Base-by-base conservation (phyloP, 139 green algal genomes). In the Tetradesmus lagerheimii region DNA sequence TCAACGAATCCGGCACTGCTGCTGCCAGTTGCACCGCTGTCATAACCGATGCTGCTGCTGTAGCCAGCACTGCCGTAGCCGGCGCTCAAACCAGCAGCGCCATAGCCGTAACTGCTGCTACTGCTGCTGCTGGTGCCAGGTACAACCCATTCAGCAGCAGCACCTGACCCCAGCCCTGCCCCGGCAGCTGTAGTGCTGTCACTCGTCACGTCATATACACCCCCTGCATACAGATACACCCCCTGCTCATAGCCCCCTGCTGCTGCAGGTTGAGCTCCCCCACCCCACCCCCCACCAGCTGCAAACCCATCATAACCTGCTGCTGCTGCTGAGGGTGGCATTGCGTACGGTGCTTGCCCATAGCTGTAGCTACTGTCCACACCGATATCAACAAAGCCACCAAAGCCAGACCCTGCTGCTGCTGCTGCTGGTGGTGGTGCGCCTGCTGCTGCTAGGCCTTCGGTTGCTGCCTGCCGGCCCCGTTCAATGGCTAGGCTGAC, bases 401-500 rank as follows among this genome's bases (percentile, higher is more conserved):
- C 41, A 66, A 37, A 37, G 39, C 27, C 79, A 1, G 39, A 2
- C 2, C 39, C 39, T 88, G 57, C 83, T 88, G 83, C 62, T 67
- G 43, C 80, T 79, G 41, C 27, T 71, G 27, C 85, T 80, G 41
- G 3, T 81, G 74, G 66, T 62, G 31, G n/a, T 67, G 34, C 57
- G 27, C 81, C 34, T 85, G 78, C 67, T 79, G 82, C 71, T 66
- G 82, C 35, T 35, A 71, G 14, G 27, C 23, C 27, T 12, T 6
- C 45, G 34, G 75, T 77, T 38, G 83, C 87, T 86, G 67, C 37
- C 78, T 92, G 78, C 18, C 94, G 91, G 62, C 94, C 92, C 0
- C 92, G 81, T 84, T 97, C 95, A 25, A 98, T 92, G 9, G 94
- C 86, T 31, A 97, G 85, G 74, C 89, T 95, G 38, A 97, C 74